Percentiles rank a stretch among this genome's conserved stretches.
phyloP scores from a whole-genome alignment of 108 stramenopile species.

The Nitzschia sp. region DNA sequence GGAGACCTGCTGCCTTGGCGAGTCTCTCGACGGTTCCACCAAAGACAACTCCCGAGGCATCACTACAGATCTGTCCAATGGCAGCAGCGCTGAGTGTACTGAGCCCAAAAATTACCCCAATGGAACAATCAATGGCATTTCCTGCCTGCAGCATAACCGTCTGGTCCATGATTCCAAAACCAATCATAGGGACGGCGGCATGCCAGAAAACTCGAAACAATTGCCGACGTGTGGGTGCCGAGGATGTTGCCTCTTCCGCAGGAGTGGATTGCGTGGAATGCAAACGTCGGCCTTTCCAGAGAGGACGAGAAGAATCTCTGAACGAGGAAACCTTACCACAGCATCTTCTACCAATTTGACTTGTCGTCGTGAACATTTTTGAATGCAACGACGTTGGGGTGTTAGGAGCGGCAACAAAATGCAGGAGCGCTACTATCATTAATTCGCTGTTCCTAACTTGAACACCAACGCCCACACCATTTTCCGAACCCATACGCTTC shows the following conservation, averaged over 20 bases:
- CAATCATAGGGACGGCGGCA: slow-evolving; percentile 73
- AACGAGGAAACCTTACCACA: no score
- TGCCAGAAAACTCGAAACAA: slow-evolving; percentile 42
- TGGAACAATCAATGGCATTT: slow-evolving; percentile 66
- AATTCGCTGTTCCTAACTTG: no score
- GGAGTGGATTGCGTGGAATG: not conserved
- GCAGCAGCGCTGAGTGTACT: slow-evolving; percentile 47
- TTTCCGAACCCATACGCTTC: no score
- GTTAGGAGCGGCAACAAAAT: no score
- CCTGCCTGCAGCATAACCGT: slow-evolving; percentile 78
- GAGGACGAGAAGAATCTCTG: no score
- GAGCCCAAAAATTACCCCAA: slow-evolving; percentile 75
- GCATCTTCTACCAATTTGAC: no score
- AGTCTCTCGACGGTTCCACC: slow-evolving; percentile 47
- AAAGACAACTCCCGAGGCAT: slow-evolving; percentile 60
- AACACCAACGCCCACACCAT: no score
- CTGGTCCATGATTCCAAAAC: slow-evolving; percentile 86
- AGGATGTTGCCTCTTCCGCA: not conserved
- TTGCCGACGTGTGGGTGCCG: slow-evolving; percentile 24
- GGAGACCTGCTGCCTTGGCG: slow-evolving; percentile 35
- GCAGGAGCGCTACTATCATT: no score
- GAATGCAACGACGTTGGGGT: no score
- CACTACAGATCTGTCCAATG: slow-evolving; percentile 46
- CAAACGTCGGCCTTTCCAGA: no score
- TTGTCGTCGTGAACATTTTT: no score